These are phyloP conservation scores for Mortierella sp. DNA, from an alignment of 371 early-diverging fungal genomes.

Conservation along the genomic window DNA sequence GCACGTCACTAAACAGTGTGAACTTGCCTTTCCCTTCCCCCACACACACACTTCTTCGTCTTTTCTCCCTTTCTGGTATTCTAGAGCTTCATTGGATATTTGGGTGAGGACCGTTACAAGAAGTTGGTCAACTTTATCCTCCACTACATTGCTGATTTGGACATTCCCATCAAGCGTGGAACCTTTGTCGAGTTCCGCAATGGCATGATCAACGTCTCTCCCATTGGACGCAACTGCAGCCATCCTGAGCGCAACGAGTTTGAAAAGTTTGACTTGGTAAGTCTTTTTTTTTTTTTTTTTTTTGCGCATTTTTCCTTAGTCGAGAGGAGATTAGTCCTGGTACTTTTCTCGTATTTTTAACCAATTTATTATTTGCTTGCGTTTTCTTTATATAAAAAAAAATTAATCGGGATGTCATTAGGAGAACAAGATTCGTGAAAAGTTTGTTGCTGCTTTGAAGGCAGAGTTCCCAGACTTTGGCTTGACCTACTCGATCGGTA, in stretches of 20 bases:
- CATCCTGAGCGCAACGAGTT: conserved; percentile 95
- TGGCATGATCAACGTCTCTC: conserved; percentile 99
- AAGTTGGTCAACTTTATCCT: conserved; percentile 95
- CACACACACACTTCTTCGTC: background rate
- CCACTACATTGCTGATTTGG: conserved; percentile 94
- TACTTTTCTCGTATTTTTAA: no score
- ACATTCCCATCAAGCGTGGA: conserved; percentile 97
- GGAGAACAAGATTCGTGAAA: conserved; percentile 81
- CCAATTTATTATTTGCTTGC: no score
- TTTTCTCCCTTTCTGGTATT: conserved; percentile 9
- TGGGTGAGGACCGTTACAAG: conserved; percentile 98
- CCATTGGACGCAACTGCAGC: conserved; percentile 98
- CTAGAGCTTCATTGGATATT: conserved; percentile 91
- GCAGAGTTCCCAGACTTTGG: conserved; percentile 89
- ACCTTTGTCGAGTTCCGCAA: conserved; percentile 99
- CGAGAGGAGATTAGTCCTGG: no score
- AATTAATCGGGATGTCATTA: conserved; percentile 10
- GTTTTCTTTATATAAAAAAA: background rate
- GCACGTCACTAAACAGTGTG: background rate
- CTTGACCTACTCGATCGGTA: conserved; percentile 97
- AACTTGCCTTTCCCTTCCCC: background rate
- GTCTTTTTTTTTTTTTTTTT: conserved; percentile 12
- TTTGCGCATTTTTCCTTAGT: no score
- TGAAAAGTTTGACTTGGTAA: conserved; percentile 89
- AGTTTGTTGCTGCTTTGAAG: conserved; percentile 89